Percentiles rank a stretch among this genome's conserved stretches.
phyloP scores from a whole-genome alignment of 2,329 filamentous ascomycete species.

The Aspergillus sp. region DNA sequence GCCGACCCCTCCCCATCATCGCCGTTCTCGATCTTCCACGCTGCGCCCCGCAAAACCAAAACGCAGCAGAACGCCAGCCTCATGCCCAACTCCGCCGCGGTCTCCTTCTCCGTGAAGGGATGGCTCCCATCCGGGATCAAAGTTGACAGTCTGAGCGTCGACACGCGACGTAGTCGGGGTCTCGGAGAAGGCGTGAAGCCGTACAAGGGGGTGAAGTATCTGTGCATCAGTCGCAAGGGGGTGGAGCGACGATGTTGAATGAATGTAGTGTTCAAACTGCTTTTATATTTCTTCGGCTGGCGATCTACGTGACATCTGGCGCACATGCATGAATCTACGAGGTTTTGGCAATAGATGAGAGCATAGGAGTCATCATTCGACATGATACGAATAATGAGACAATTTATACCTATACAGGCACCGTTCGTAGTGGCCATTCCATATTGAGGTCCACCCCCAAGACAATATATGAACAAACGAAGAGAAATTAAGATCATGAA shows the following conservation, averaged over 20 bases:
- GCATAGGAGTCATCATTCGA: slow-evolving; percentile 2
- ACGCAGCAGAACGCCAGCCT: slow-evolving; percentile 69
- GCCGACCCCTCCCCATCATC: slow-evolving; percentile 9
- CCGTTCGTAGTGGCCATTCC: background rate
- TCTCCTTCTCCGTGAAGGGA: slow-evolving; percentile 63
- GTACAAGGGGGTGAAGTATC: slow-evolving; percentile 97
- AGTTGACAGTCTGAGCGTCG: slow-evolving; percentile 61
- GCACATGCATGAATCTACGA: slow-evolving; percentile 5
- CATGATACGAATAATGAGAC: slow-evolving; percentile 9
- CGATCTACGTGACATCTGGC: background rate
- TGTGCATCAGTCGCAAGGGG: slow-evolving; percentile 67
- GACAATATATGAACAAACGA: background rate
- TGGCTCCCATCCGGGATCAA: slow-evolving; percentile 65
- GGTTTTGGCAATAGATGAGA: slow-evolving; percentile 5
- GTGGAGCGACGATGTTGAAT: slow-evolving; percentile 41
- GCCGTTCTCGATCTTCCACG: slow-evolving; percentile 23
- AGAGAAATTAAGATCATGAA: background rate
- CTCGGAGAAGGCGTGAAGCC: slow-evolving; percentile 86
- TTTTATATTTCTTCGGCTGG: background rate
- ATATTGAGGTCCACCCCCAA: background rate
- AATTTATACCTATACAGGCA: slow-evolving; percentile 1
- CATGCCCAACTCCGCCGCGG: slow-evolving; percentile 75
- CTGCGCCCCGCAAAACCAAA: slow-evolving; percentile 31
- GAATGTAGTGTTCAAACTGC: background rate
- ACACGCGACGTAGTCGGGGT: slow-evolving; percentile 77